A percentile compares a stretch with the other conserved stretches of the same genome.
phyloP scores from a whole-genome alignment of 2,329 filamentous ascomycete species.

The Akanthomyces lecanii region DNA sequence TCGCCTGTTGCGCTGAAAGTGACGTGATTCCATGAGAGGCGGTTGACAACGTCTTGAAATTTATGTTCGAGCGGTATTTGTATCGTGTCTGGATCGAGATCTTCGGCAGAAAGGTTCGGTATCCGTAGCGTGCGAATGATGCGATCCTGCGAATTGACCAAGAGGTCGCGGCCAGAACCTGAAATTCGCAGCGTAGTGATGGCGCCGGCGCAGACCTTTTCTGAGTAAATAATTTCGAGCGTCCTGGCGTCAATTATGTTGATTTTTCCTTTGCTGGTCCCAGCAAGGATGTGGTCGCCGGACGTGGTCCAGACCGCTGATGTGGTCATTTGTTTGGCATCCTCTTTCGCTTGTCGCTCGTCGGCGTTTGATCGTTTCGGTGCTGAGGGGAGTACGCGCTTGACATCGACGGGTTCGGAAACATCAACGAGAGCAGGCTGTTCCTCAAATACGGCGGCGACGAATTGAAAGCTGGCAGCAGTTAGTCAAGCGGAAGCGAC shows the following conservation, averaged over 20 bases:
- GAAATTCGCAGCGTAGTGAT: slow-evolving; percentile 85
- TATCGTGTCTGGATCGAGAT: slow-evolving; percentile 79
- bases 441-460: slow-evolving; percentile 90
- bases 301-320: slow-evolving; percentile 82
- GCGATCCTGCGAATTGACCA: slow-evolving; percentile 90
- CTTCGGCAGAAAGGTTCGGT: slow-evolving; percentile 65
- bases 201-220: slow-evolving; percentile 79
- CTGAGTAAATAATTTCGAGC: slow-evolving; percentile 81
- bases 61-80: slow-evolving; percentile 93
- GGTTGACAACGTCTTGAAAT: slow-evolving; percentile 96
- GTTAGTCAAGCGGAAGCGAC: slow-evolving; percentile 21
- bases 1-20: slow-evolving; percentile 92
- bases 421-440: slow-evolving; percentile 85
- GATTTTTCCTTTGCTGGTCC: slow-evolving; percentile 91
- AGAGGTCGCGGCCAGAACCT: slow-evolving; percentile 73
- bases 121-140: slow-evolving; percentile 91
- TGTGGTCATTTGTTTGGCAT: slow-evolving; percentile 92
- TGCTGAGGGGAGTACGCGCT: slow-evolving; percentile 73
- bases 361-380: slow-evolving; percentile 71
- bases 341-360: slow-evolving; percentile 85
- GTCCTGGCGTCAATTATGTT: slow-evolving; percentile 88
- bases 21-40: slow-evolving; percentile 93
- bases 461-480: slow-evolving; percentile 69
- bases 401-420: slow-evolving; percentile 63
- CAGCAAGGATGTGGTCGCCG: slow-evolving; percentile 85